Conservation (phyloP, 2,329 filamentous ascomycete genomes). For the Verticillium zaregamsianum region DNA sequence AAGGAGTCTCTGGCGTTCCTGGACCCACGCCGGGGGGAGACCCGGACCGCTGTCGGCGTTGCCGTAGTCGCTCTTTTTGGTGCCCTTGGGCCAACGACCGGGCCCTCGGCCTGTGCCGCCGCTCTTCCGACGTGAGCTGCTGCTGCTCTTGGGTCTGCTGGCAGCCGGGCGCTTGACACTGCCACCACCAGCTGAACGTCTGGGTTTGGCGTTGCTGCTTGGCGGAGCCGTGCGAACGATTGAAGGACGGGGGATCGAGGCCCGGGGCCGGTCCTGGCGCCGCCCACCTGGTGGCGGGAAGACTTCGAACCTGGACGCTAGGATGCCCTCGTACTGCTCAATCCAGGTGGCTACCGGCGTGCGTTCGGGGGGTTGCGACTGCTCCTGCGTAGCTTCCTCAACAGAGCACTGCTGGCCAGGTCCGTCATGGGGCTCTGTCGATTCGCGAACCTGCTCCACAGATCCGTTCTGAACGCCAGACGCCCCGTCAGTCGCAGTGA, state of each 20-base stretch:
- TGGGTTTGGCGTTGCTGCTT: slow-evolving; percentile 32
- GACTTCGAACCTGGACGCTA: slow-evolving; percentile 69
- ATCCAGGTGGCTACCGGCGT: slow-evolving; percentile 33
- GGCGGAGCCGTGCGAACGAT: slow-evolving; percentile 23
- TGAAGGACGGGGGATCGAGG: slow-evolving; percentile 34
- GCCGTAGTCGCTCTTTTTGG: slow-evolving; percentile 64
- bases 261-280: slow-evolving; percentile 41
- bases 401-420: neutral
- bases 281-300: slow-evolving; percentile 60
- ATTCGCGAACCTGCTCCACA: slow-evolving; percentile 10
- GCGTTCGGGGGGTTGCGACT: neutral
- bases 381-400: neutral
- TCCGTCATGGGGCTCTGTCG: slow-evolving; percentile 26
- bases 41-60: slow-evolving; percentile 63
- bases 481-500: neutral
- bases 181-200: slow-evolving; percentile 29
- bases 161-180: slow-evolving; percentile 17
- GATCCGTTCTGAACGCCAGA: neutral
- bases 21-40: slow-evolving; percentile 53
- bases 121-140: slow-evolving; percentile 46
- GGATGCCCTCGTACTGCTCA: slow-evolving; percentile 52
- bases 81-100: slow-evolving; percentile 64
- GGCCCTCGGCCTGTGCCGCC: slow-evolving; percentile 62
- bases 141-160: slow-evolving; percentile 35
- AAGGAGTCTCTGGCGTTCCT: slow-evolving; percentile 21